Percentiles rank a stretch among this genome's conserved stretches.
Evolutionary conservation across 1,284 basidiomycete genomes (phyloP).

Genomic region (Ceratobasidium sp.): DNA sequence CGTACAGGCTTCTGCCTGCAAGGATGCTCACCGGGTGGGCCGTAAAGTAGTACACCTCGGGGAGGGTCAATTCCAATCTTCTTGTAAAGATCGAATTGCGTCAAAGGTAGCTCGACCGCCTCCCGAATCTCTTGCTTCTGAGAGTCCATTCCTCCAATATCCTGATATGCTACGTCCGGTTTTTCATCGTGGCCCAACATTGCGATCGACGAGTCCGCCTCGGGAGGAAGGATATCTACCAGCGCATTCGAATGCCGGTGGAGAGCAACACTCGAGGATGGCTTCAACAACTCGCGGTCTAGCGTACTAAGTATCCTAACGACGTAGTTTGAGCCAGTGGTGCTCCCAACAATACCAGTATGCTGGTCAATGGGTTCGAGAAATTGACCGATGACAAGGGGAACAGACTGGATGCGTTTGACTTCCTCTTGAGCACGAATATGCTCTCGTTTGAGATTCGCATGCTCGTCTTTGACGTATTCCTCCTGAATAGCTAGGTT

Average conservation of each 20-base stretch:
- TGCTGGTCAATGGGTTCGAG: conserved; percentile 98
- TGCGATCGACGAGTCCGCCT: conserved; percentile 96
- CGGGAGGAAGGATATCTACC: conserved; percentile 98
- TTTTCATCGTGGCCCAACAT: conserved; percentile 95
- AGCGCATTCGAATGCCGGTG: conserved; percentile 99
- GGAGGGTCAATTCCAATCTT: conserved; percentile 99
- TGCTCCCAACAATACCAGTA: conserved; percentile 97
- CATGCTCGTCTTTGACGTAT: conserved; percentile 99
- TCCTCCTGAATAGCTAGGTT: conserved; percentile 96
- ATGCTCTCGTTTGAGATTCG: conserved; percentile 96
- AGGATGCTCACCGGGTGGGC: conserved; percentile 80
- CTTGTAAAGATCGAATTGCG: conserved; percentile 97
- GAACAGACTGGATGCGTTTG: conserved; percentile 98
- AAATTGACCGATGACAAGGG: conserved; percentile 99
- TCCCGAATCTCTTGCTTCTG: conserved; percentile 99
- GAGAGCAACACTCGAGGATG: conserved; percentile 95
- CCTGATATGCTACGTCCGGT: conserved; percentile 89
- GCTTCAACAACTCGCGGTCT: conserved; percentile 97
- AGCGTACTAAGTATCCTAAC: conserved; percentile 97
- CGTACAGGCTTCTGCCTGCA: too few relatives aligned
- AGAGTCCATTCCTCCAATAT: conserved; percentile 96
- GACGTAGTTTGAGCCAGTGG: conserved; percentile 98
- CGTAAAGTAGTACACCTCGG: conserved; percentile 91
- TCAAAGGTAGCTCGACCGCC: conserved; percentile 98
- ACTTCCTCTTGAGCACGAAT: conserved; percentile 99